A percentile compares a stretch with the other conserved stretches of the same genome.
Conservation (phyloP, 139 green algal genomes). For the Marvania coccoides region DNA sequence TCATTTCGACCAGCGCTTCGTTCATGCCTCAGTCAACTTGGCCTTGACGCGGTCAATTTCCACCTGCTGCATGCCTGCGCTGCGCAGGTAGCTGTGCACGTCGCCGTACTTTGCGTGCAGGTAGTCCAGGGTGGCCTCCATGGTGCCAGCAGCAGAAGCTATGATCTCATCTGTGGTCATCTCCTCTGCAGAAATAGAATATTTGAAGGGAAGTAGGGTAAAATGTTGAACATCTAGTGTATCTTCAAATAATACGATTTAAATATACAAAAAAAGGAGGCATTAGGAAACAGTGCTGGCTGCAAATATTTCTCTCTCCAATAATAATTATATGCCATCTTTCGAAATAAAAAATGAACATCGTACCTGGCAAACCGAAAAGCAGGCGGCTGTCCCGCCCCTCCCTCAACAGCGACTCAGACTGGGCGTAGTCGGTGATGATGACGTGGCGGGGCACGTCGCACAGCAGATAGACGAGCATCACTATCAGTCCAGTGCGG, state of each 20-base stretch:
- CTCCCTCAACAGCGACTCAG: slow-evolving; percentile 27
- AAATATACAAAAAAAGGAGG: too few species aligned
- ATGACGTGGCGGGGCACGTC: slow-evolving; percentile 20
- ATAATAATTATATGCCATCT: background rate
- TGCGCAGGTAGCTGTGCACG: background rate
- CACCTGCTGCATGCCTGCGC: background rate
- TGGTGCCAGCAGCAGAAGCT: slow-evolving; percentile 24
- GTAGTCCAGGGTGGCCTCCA: slow-evolving; percentile 21
- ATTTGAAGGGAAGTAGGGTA: too few species aligned
- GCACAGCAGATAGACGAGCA: slow-evolving; percentile 44
- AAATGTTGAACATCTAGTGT: too few species aligned
- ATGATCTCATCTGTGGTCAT: slow-evolving; percentile 37
- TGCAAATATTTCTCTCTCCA: background rate
- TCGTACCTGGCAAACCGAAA: background rate
- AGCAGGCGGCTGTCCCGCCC: slow-evolving; percentile 22
- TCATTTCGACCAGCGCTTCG: too few species aligned
- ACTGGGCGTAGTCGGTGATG: slow-evolving; percentile 34
- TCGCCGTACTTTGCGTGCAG: background rate
- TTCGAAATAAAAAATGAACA: too few species aligned
- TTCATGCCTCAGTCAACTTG: too few species aligned
- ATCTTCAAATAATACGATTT: background rate
- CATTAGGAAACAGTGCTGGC: background rate
- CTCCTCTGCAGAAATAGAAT: slow-evolving; percentile 26
- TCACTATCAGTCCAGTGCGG: slow-evolving; percentile 38
- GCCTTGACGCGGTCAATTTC: too few species aligned